These are phyloP conservation scores for Saturnispora dispora DNA, from an alignment of 805 yeast species.

Conservation along the genomic window DNA sequence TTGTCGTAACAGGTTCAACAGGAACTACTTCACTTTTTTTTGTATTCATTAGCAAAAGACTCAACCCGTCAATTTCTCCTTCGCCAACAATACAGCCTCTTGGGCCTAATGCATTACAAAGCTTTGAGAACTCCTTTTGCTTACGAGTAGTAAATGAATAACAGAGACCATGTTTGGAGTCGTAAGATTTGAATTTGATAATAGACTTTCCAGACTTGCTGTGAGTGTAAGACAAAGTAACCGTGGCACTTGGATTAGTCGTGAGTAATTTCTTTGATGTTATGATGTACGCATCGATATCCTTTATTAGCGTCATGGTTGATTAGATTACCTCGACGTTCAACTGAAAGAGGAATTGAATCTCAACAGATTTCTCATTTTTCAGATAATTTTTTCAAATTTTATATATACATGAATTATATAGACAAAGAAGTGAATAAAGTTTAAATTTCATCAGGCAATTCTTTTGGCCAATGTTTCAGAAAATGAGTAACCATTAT, in stretches of 20 bases:
- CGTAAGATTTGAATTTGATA: slow-evolving; percentile 52
- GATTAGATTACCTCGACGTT: not conserved
- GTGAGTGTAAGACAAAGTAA: slow-evolving; percentile 29
- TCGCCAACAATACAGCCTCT: slow-evolving; percentile 29
- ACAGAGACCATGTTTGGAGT: slow-evolving; percentile 54
- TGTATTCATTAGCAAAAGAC: slow-evolving; percentile 19
- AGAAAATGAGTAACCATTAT: slow-evolving; percentile 18
- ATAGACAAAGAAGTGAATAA: not conserved
- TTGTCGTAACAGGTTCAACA: not conserved
- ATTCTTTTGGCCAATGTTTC: not conserved
- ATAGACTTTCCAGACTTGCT: slow-evolving; percentile 19
- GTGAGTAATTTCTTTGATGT: slow-evolving; percentile 23
- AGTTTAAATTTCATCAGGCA: not conserved
- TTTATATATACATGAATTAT: slow-evolving; percentile 5
- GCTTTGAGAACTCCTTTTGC: slow-evolving; percentile 63
- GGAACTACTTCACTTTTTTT: slow-evolving; percentile 14
- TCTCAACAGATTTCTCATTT: not conserved
- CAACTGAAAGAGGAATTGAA: not conserved
- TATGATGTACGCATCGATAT: slow-evolving; percentile 25
- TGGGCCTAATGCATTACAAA: slow-evolving; percentile 69
- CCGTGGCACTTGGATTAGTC: slow-evolving; percentile 23
- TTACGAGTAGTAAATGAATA: slow-evolving; percentile 50
- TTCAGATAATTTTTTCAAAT: not conserved
- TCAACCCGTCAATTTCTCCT: slow-evolving; percentile 22
- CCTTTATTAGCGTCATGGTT: slow-evolving; percentile 11